Evolutionary conservation across 768 basidiomycete genomes (phyloP), one percentile per base, ranked within the genome.

Genomic region (Stropharia rugosoannulata): DNA sequence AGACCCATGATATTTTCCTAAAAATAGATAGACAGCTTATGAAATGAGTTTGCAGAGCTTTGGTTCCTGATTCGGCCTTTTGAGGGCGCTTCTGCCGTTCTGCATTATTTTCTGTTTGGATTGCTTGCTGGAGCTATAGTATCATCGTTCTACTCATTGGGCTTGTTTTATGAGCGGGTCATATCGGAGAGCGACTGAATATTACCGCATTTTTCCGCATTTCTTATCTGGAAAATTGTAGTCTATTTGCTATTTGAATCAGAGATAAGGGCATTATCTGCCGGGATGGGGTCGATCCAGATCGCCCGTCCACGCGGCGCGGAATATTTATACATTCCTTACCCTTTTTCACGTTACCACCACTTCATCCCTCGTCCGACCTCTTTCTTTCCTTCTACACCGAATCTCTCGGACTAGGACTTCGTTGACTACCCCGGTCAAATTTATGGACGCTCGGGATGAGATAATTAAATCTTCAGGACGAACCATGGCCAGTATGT

Each of bases 361-460:
- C 35, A 22, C 36, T 15, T 13, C 38, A 13, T 36, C 48, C 38
- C 47, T 32, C 18, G 19, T 40, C 37, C 48, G 42, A 42, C 47
- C 32, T 40, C 40, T 50, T 45, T 48, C n/a, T 36, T 19, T 22
- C 41, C 19, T 42, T 48, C 37, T 11, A 13, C 43, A 48, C 42
- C 40, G 9, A 18, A 42, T 44, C 22, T 12, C 25, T 43, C 40
- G 49, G 4, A 49, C 13, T 41, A 25, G 10, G 6, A 45, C 15
- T 45, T 10, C 16, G 16, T 10, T 19, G 15, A n/a, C 16, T 37
- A 19, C 16, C 27, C 32, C 8, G 6, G 10, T 19, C 27, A 44
- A 27, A 59, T 59, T 49, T 55, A 59, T 59, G 59, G 59, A 59
- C 29, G 22, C 59, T 36, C 27, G 59, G 47, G 54, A 59, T 59